Base-by-base conservation (phyloP, 768 basidiomycete species). In the Dentipellis fragilis region DNA sequence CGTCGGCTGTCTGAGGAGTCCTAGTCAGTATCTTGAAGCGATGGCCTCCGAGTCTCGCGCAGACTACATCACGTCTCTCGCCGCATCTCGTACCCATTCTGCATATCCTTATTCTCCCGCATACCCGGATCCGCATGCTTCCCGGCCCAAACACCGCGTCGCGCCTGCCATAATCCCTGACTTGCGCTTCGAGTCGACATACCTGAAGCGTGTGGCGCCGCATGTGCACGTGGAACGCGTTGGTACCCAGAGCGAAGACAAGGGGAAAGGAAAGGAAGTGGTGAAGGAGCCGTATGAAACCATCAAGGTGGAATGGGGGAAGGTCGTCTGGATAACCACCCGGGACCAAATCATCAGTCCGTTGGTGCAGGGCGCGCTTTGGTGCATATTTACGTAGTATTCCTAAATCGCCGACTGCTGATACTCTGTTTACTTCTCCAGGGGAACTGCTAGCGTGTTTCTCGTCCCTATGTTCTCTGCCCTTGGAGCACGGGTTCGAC, bases 171-270 rank as follows among this genome's bases (percentile, higher is more conserved):
- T 70, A 45, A 81, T 89, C 52, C 86, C 87, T 23, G 87, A 90
- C 65, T 70, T 89, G 38, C 85, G 87, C 23, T 88, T 87, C 71
- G 87, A 89, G 64, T 76, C 80, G 56, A 82, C 79, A 51, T 90
- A 86, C 66, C 58, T 87, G 55, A 76, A 75, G 59, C 85, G 81
- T 59, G 74, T 88, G 58, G 73, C 70, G 22, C 72, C 74, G 8
- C 81, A 74, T 62, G 69, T 83, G 50, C 73, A 78, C 51, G 63
- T 84, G 49, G 69, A 67, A 39, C 58, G 49, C 10, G 23, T 49
- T 3, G 12, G 23, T 22, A 9, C 52, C 54, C 11, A 46, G 35
- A 36, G 52, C 22, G 56, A 62, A 54, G 71, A 67, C 55, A 69
- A 67, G 58, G 68, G 58, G 54, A 71, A 64, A 67, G 73, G 59